Evolutionary conservation across 805 yeast species (phyloP).

Genomic region (Yarrowia sp.): DNA sequence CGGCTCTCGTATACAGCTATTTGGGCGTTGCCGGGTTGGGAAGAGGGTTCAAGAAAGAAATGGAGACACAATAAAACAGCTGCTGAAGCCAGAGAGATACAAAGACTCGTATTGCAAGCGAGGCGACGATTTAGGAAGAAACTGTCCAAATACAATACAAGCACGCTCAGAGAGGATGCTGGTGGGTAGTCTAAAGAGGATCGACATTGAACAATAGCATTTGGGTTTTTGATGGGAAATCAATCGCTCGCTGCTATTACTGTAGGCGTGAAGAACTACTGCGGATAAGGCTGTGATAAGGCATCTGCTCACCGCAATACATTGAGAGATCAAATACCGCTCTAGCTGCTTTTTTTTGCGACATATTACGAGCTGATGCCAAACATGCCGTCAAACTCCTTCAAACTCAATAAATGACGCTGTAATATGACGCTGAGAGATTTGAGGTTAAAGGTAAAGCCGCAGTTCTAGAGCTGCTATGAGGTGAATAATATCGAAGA

Average conservation of each 20-base stretch:
- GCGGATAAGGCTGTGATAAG: too few species aligned
- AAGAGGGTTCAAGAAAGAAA: background rate
- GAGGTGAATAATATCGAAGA: background rate
- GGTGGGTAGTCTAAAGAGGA: background rate
- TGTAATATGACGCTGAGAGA: background rate
- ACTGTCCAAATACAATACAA: background rate
- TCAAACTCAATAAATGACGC: conserved; percentile 6
- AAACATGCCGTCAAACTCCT: too few species aligned
- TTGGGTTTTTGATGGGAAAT: background rate
- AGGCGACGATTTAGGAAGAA: background rate
- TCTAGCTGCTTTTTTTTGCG: too few species aligned
- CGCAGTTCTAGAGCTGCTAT: background rate
- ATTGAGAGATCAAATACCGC: too few species aligned
- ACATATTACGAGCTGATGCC: too few species aligned
- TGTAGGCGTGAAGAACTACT: too few species aligned
- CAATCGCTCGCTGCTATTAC: too few species aligned
- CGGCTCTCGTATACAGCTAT: background rate
- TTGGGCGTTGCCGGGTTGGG: background rate
- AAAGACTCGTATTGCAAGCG: background rate
- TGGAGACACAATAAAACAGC: too few species aligned
- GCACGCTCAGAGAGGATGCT: background rate
- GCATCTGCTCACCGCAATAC: too few species aligned
- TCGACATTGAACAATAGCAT: background rate
- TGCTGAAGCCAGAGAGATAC: background rate
- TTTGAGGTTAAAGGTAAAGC: background rate